Conservation (phyloP, 2,329 filamentous ascomycete genomes). For the Tolypocladium nubicola region DNA sequence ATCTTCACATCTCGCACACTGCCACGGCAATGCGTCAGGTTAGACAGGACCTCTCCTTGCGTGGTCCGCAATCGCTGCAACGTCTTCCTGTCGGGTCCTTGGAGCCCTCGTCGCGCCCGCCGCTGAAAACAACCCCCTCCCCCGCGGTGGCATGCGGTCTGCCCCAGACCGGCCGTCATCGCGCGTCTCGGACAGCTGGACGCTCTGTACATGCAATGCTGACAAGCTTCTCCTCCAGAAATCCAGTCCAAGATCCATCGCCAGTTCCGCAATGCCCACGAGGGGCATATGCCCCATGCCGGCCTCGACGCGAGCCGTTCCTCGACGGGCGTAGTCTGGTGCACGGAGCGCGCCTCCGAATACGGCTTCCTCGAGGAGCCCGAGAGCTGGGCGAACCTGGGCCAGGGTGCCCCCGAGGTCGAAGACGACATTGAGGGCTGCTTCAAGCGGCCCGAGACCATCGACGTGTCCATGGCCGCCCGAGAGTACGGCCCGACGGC, state of each 20-base stretch:
- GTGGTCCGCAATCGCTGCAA: not conserved
- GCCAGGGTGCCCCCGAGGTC: conserved; percentile 88
- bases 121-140: not conserved
- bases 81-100: not conserved
- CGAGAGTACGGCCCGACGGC: conserved; percentile 91
- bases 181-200: not conserved
- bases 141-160: not conserved
- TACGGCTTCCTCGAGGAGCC: conserved; percentile 81
- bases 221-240: conserved; percentile 40
- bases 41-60: not conserved
- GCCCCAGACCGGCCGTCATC: no score
- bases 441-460: conserved; percentile 68
- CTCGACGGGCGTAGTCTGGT: conserved; percentile 92
- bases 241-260: conserved; percentile 73
- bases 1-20: not conserved
- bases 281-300: conserved; percentile 82
- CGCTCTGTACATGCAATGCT: conserved; percentile 2
- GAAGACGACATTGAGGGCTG: conserved; percentile 87
- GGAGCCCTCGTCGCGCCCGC: not conserved
- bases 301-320: conserved; percentile 81
- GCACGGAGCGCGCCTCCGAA: conserved; percentile 75
- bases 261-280: conserved; percentile 81
- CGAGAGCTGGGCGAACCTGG: conserved; percentile 80
- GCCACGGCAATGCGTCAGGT: not conserved
- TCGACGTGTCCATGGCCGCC: conserved; percentile 67